A percentile compares a stretch with the other conserved stretches of the same genome.
Evolutionary conservation across 2,329 filamentous ascomycete genomes (phyloP).

Genomic region (Stachybotrys echinatus): DNA sequence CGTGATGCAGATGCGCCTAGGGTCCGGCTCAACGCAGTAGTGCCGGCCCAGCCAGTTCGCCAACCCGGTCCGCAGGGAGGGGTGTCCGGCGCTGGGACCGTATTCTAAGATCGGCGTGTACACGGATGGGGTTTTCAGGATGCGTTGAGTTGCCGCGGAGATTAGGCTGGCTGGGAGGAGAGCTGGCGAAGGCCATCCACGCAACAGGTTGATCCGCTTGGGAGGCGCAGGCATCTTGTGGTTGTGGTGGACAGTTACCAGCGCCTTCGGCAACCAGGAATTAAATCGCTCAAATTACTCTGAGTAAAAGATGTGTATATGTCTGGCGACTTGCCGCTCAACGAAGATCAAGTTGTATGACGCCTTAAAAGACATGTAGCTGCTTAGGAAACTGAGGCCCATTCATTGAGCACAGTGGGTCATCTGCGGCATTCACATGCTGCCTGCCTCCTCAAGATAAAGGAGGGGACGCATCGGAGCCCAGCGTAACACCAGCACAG

Average conservation of each 20-base stretch:
- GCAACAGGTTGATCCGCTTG: slow-evolving; percentile 56
- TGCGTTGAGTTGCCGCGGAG: slow-evolving; percentile 51
- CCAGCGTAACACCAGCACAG: too few relatives aligned
- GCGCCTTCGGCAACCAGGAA: neutral
- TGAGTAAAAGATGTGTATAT: too few relatives aligned
- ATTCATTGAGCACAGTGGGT: too few relatives aligned
- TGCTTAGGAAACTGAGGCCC: too few relatives aligned
- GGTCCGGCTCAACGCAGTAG: slow-evolving; percentile 42
- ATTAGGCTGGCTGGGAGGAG: slow-evolving; percentile 64
- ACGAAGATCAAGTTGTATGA: too few relatives aligned
- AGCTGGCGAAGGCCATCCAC: slow-evolving; percentile 59
- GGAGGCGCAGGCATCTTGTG: slow-evolving; percentile 21
- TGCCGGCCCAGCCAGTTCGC: slow-evolving; percentile 64
- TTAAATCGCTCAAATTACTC: too few relatives aligned
- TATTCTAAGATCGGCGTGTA: slow-evolving; percentile 67
- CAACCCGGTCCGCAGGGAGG: slow-evolving; percentile 62
- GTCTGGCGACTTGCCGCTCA: too few relatives aligned
- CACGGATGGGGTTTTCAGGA: slow-evolving; percentile 55
- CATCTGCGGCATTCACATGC: too few relatives aligned
- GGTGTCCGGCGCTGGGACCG: slow-evolving; percentile 70
- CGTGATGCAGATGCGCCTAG: slow-evolving; percentile 69
- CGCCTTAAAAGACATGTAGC: too few relatives aligned
- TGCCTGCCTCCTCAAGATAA: too few relatives aligned
- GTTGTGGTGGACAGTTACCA: neutral
- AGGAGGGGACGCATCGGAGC: too few relatives aligned